These are phyloP conservation scores for Colletotrichum scovillei DNA, from an alignment of 2,329 filamentous ascomycete species.

Conservation along the genomic window DNA sequence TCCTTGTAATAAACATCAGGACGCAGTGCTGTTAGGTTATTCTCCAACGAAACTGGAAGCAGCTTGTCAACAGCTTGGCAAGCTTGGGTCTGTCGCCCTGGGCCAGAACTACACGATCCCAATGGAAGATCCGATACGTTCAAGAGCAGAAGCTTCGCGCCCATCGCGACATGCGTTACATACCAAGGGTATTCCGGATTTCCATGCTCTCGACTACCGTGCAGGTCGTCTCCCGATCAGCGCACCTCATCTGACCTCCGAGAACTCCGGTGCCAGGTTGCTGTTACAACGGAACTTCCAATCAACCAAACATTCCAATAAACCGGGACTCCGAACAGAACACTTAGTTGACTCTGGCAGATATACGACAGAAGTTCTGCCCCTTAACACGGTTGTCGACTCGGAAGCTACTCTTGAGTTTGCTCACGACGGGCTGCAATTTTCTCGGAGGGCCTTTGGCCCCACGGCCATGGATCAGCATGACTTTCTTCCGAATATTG, in stretches of 20 bases:
- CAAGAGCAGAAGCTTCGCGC: background rate
- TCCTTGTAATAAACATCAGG: background rate
- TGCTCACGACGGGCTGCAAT: background rate
- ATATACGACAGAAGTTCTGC: background rate
- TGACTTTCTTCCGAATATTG: background rate
- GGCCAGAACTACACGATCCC: no score
- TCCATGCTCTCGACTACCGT: background rate
- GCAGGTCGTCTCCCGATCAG: background rate
- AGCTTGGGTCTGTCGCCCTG: background rate
- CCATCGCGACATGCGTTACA: background rate
- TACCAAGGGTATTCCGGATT: background rate
- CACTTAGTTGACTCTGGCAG: background rate
- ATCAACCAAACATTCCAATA: background rate
- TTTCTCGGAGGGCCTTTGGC: background rate
- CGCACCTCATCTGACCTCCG: background rate
- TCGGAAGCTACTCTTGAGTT: background rate
- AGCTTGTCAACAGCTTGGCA: background rate
- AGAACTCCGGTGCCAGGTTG: background rate
- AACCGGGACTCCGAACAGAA: background rate
- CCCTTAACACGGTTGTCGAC: background rate
- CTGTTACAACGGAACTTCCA: background rate
- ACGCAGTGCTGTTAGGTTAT: background rate
- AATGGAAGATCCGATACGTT: background rate
- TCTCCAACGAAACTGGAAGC: background rate
- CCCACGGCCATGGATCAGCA: background rate